Base-by-base conservation (phyloP, 169 alveolate genomes). In the Cardiosporidium cionae region DNA sequence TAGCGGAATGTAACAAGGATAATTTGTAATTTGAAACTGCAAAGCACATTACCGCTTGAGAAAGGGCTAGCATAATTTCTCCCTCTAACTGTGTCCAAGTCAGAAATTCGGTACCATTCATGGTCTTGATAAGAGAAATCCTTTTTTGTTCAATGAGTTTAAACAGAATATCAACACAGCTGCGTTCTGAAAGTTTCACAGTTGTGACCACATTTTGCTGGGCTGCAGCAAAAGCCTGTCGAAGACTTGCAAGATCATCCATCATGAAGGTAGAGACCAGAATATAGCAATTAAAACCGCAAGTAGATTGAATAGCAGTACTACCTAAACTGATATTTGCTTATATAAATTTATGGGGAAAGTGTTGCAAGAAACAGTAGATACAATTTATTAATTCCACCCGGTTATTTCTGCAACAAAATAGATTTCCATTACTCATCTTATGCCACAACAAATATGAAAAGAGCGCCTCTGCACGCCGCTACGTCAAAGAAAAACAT, bases 71-170 rank as follows among this genome's bases (percentile, higher is more conserved):
- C 3, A 65, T 23, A 23, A 72, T 16, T 35, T 72, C 79, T n/a
- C 58, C 70, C 34, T 65, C 72, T 16, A 72, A 64, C 5, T 27
- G 16, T 32, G 52, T 68, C 5, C 29, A 31, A 0, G 79, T 72
- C 31, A 72, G 28, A 28, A 72, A 72, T 32, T 65, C 79, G 22
- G 31, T 72, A 32, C 73, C 80, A 36, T 73, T 66, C 28, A 65
- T 63, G 65, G 53, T 36, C 7, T 62, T 9, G 7, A 70, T 28
- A 31, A 70, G 32, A 3, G 28, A 53, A 9, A 70, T 7, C 7
- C 25, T 65, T 63, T 73, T 65, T 63, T 27, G 54, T 35, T 73
- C 44, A 58, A 32, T 34, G 52, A 63, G 32, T 37, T 7, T 7
- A 25, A 33, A 33, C 29, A 63, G 29, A 33, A 63, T 34, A 31